Percentiles rank a stretch among this genome's conserved stretches.
Evolutionary conservation across 352 stramenopile genomes (phyloP).

Genomic region (Pythium brachiatum): DNA sequence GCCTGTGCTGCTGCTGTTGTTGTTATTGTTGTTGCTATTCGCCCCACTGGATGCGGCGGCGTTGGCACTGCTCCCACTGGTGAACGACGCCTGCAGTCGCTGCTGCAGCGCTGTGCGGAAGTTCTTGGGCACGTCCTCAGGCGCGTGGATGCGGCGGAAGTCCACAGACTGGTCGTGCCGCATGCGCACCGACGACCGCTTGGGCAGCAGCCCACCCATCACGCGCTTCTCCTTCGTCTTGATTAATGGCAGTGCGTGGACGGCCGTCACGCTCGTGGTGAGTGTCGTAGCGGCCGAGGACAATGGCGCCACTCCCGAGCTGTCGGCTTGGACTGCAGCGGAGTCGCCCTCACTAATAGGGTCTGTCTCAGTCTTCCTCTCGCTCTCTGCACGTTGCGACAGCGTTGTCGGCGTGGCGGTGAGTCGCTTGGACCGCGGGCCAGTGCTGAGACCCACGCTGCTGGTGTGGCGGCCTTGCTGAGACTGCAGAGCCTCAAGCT

Average conservation of each 20-base stretch:
- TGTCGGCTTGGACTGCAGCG: neutral
- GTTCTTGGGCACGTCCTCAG: conserved; percentile 70
- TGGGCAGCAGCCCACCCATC: conserved; percentile 69
- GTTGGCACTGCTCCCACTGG: neutral
- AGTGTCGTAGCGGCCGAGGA: conserved; percentile 18
- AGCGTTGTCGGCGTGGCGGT: conserved; percentile 1
- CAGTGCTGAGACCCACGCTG: neutral
- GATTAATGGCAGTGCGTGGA: conserved; percentile 52
- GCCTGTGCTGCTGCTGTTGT: conserved; percentile 4
- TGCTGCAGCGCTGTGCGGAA: conserved; percentile 61
- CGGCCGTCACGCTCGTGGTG: conserved; percentile 34
- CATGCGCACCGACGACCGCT: conserved; percentile 58
- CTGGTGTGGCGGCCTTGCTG: neutral
- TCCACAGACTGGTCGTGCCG: conserved; percentile 65
- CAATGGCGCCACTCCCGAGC: neutral
- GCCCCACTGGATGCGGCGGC: neutral
- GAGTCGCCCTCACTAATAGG: neutral
- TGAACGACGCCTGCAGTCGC: conserved; percentile 13
- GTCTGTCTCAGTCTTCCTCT: neutral
- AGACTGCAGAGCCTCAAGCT: conserved; percentile 1
- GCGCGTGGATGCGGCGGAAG: conserved; percentile 66
- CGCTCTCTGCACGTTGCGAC: neutral
- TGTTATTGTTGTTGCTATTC: conserved; percentile 8
- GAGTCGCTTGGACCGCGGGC: conserved; percentile 7
- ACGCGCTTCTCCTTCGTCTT: conserved; percentile 47